Evolutionary conservation across 1,284 basidiomycete genomes (phyloP), one percentile per base, ranked within the genome.

Genomic region (Cryptococcus hybrid): DNA sequence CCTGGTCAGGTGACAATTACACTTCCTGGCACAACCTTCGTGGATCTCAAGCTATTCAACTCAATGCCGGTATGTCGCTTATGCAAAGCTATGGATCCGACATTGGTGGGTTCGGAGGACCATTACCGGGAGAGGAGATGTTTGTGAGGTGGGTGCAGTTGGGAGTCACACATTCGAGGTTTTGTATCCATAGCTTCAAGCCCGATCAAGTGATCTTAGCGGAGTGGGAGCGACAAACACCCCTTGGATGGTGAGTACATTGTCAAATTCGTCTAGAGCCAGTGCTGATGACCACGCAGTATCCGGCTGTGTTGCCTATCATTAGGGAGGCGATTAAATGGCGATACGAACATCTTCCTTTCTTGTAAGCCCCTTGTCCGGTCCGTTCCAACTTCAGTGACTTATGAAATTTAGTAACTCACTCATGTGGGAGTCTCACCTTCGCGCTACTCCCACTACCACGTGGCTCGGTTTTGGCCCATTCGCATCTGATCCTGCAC

Each of bases 111-210:
- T 80, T 80, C 42, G 79, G 73, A 5, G 79, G 79, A 0, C 78
- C 76, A 0, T 65, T 80, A 7, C 79, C 78, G 2, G 65, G 65
- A 2, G 73, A 75, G 0, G 78, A 80, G 65, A 66, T 80, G 18
- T 78, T 80, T 54, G 71, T 75, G 3, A 66, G 79, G 54, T 80
- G 79, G 79, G 75, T 79, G 1, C 79, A 80, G 61, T 68, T 76
- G 3, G 77, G 77, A 42, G 73, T 78, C 30, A 71, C 73, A 12
- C 75, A 78, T 60, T 64, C 69, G 12, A 63, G 76, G 35, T 76
- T 78, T 67, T 78, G 74, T 60, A 77, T 79, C 58, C 79, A 79
- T 65, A 74, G 71, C 18, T 80, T 76, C 73, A 80, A 80, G 69
- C 78, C 78, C 5, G 71, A 73, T 56, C 67, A 73, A 63, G 73